These are phyloP conservation scores for Primulina huaijiensis DNA, from an alignment of 257 asterid genomes.

Conservation along the genomic window DNA sequence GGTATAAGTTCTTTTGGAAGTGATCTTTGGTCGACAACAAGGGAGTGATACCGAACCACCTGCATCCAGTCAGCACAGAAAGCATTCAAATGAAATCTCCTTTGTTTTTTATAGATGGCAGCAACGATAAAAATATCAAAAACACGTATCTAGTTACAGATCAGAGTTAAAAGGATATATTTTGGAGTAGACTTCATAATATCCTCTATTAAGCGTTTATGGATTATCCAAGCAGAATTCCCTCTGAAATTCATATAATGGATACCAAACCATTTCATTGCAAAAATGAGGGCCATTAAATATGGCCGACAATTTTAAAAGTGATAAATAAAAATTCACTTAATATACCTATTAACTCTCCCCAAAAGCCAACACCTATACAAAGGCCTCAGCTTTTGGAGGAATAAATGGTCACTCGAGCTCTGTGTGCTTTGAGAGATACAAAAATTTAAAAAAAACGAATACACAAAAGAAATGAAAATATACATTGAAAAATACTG, in stretches of 20 bases:
- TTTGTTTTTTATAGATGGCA: not conserved
- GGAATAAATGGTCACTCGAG: not conserved
- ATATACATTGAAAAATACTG: no score
- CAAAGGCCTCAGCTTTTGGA: no score
- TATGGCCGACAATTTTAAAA: no score
- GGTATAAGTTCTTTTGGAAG: slow-evolving; percentile 88
- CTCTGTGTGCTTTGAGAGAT: not conserved
- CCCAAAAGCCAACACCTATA: no score
- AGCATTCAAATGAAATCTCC: not conserved
- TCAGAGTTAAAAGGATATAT: no score
- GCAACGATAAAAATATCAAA: not conserved
- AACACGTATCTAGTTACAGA: no score
- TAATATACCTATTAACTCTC: not conserved
- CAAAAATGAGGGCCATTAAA: not conserved
- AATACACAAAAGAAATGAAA: no score
- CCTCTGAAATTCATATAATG: not conserved
- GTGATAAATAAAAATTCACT: no score
- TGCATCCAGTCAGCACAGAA: slow-evolving; percentile 31
- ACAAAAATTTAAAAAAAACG: no score
- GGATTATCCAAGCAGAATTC: not conserved
- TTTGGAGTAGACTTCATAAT: not conserved
- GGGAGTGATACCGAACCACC: slow-evolving; percentile 98
- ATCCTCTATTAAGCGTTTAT: not conserved
- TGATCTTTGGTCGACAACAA: slow-evolving; percentile 74
- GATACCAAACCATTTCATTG: not conserved